Conservation (phyloP, 2,329 filamentous ascomycete species). For the Cordyceps cicadae region DNA sequence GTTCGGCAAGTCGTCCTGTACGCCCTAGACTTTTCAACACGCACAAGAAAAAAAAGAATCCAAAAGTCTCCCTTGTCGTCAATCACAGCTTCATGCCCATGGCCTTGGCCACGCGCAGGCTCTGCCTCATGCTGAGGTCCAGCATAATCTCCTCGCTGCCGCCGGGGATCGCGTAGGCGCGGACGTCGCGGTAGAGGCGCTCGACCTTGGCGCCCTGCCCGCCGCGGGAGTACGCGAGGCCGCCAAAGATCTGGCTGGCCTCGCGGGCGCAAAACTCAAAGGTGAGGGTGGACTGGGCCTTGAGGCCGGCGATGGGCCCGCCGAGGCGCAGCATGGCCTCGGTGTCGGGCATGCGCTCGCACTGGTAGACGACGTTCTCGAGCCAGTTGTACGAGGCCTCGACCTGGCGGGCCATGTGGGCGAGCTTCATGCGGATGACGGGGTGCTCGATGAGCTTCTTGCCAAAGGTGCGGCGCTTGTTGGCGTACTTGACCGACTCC, state of each 20-base stretch:
- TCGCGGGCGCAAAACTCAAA: slow-evolving; percentile 98
- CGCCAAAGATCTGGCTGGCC: slow-evolving; percentile 95
- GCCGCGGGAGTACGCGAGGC: slow-evolving; percentile 82
- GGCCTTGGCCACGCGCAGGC: slow-evolving; percentile 76
- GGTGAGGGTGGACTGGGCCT: slow-evolving; percentile 86
- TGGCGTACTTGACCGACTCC: slow-evolving; percentile 90
- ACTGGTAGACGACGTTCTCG: slow-evolving; percentile 91
- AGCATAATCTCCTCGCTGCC: slow-evolving; percentile 98
- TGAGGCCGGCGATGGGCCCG: slow-evolving; percentile 85
- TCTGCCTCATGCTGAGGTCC: slow-evolving; percentile 89
- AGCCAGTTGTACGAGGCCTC: slow-evolving; percentile 97
- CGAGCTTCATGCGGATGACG: slow-evolving; percentile 94
- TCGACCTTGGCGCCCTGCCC: slow-evolving; percentile 95
- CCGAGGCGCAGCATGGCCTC: slow-evolving; percentile 95
- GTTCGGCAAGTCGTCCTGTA: background rate
- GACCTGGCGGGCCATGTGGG: slow-evolving; percentile 96
- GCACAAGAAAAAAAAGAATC: background rate
- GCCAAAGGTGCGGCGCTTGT: slow-evolving; percentile 95
- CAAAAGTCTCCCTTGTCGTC: background rate
- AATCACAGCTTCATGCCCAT: slow-evolving; percentile 89
- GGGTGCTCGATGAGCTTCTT: slow-evolving; percentile 95
- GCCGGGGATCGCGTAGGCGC: slow-evolving; percentile 92
- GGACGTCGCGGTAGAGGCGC: slow-evolving; percentile 86
- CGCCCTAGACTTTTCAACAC: background rate
- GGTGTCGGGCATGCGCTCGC: slow-evolving; percentile 82